Evolutionary conservation across 805 yeast species (phyloP).

Genomic region (Hanseniaspora thailandica): DNA sequence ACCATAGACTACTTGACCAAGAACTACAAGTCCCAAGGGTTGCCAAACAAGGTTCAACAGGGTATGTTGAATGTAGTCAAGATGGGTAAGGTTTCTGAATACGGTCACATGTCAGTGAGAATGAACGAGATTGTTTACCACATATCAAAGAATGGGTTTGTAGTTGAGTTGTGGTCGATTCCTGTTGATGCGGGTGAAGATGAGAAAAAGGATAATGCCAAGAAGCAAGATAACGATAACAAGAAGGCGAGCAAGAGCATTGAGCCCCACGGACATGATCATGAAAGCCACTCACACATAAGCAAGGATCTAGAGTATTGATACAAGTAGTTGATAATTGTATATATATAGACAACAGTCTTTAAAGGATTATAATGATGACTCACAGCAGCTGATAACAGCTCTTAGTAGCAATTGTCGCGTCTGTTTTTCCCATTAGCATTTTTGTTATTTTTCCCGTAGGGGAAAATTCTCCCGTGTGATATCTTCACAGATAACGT

Average conservation of each 20-base stretch:
- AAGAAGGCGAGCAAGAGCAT: slow-evolving; percentile 10
- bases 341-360: no score
- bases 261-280: slow-evolving; percentile 13
- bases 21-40: slow-evolving; percentile 47
- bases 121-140: slow-evolving; percentile 74
- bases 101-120: slow-evolving; percentile 69
- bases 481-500: no score
- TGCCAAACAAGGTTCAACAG: slow-evolving; percentile 68
- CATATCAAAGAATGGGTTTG: slow-evolving; percentile 72
- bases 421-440: neutral
- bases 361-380: no score
- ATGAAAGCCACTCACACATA: slow-evolving; percentile 13
- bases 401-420: neutral
- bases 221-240: neutral
- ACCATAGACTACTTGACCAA: slow-evolving; percentile 54
- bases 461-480: neutral
- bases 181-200: slow-evolving; percentile 79
- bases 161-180: slow-evolving; percentile 90
- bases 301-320: slow-evolving; percentile 7
- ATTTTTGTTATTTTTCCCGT: neutral
- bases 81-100: slow-evolving; percentile 55
- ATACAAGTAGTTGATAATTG: neutral
- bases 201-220: neutral
- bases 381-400: no score
- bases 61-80: slow-evolving; percentile 72